Evolutionary conservation across 345 rosid genomes (phyloP).

Genomic region (Sisymbrium irio): DNA sequence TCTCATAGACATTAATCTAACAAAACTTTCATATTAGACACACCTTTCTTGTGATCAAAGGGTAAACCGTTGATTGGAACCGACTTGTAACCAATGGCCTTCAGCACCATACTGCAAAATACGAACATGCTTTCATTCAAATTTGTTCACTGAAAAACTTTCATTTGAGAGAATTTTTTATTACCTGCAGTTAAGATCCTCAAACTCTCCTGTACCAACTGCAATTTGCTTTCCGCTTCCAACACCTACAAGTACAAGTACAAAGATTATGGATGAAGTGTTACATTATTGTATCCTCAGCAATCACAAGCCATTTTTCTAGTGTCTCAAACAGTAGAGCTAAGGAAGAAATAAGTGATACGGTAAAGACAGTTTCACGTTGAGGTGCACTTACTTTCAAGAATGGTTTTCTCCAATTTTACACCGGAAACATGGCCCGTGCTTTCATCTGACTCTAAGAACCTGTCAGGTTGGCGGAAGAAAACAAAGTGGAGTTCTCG

Average conservation of each 20-base stretch:
- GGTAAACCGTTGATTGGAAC: conserved; percentile 68
- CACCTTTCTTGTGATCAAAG: conserved; percentile 79
- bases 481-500: conserved; percentile 85
- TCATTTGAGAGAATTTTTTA: background rate
- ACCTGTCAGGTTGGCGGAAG: conserved; percentile 69
- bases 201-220: conserved; percentile 71
- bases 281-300: background rate
- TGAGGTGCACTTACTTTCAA: conserved; percentile 46
- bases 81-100: conserved; percentile 95
- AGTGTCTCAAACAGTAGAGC: conserved; percentile 4
- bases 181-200: conserved; percentile 78
- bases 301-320: background rate
- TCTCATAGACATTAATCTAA: background rate
- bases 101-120: conserved; percentile 67
- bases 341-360: background rate
- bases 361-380: background rate
- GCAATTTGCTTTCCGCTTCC: conserved; percentile 77
- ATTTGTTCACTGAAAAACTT: background rate
- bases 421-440: conserved; percentile 67
- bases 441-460: conserved; percentile 58
- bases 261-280: conserved; percentile 13
- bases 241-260: conserved; percentile 54
- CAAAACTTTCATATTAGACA: background rate
- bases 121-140: background rate
- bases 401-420: conserved; percentile 74